Evolutionary conservation across 495 filamentous ascomycete genomes (phyloP).

Genomic region (Geopyxis carbonaria): DNA sequence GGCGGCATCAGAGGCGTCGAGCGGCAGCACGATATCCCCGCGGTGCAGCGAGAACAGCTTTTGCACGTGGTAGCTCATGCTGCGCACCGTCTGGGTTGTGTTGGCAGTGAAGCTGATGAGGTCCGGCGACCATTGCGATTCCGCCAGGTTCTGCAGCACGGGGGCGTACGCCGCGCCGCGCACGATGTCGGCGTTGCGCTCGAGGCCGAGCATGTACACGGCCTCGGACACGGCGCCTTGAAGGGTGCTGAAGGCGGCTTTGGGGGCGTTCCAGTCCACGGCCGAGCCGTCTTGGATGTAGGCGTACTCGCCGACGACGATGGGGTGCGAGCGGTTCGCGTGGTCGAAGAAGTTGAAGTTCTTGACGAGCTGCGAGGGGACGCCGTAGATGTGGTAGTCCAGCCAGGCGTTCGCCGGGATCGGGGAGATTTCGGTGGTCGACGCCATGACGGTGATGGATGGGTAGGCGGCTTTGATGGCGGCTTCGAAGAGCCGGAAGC

Average conservation of each 20-base stretch:
- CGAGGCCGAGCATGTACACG: conserved; percentile 48
- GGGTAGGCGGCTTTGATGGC: conserved; percentile 42
- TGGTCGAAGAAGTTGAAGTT: conserved; percentile 43
- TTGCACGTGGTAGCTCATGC: conserved; percentile 33
- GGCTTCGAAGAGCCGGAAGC: conserved; percentile 39
- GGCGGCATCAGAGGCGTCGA: conserved; percentile 19
- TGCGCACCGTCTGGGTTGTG: conserved; percentile 30
- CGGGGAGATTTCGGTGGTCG: conserved; percentile 18
- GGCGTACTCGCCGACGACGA: conserved; percentile 41
- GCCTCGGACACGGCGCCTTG: conserved; percentile 46
- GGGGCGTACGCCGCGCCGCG: conserved; percentile 33
- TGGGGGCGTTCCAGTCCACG: conserved; percentile 28
- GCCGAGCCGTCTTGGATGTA: conserved; percentile 34
- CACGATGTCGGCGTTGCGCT: conserved; percentile 44
- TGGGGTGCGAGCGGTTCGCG: conserved; percentile 23
- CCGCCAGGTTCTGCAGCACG: conserved; percentile 31
- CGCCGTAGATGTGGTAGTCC: conserved; percentile 34
- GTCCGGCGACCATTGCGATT: conserved; percentile 28
- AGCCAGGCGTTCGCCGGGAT: conserved; percentile 27
- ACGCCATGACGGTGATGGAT: conserved; percentile 40
- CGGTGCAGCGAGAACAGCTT: conserved; percentile 31
- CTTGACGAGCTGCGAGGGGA: conserved; percentile 33
- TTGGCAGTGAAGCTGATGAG: conserved; percentile 28
- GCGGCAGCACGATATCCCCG: conserved; percentile 33
- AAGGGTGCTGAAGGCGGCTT: conserved; percentile 30